Base-by-base conservation (phyloP, 2,329 filamentous ascomycete species). In the Cryphonectria carpinicola region DNA sequence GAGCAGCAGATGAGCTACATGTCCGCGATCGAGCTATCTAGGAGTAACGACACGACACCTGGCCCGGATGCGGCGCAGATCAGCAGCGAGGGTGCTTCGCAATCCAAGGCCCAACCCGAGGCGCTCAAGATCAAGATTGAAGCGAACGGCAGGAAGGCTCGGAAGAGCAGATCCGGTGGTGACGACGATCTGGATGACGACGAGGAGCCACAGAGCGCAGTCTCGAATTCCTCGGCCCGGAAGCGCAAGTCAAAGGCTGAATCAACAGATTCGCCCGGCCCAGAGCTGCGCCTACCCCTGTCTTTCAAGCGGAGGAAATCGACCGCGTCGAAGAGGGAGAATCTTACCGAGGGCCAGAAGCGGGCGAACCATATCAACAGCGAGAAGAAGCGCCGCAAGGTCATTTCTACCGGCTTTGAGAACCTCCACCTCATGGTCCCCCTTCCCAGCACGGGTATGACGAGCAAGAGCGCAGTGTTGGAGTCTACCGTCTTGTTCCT, bases 321-420 rank as follows among this genome's bases (percentile, higher is more conserved):
- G 1, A 79, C 73, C n/a, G 74, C 66, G n/a, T 54, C 79, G 25
- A 90, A 89, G 75, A 82, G 92, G 37, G 91, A 90, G 77, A 97
- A 97, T 75, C 89, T 96, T 4, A 88, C 90, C 0, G 92, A 95
- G 74, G 90, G 92, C 72, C 92, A 96, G 80, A 96, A 95, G 80
- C 86, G 93, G 62, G 91, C 90, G 76, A 97, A 97, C 75, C 93
- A 97, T 77, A 96, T 97, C 74, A 86, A 90, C 67, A 96, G 93
- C 67, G 94, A 97, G 78, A 93, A 97, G 81, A 97, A 96, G 80
- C 88, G 94, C 46, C 87, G 94, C 64, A 93, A 93, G 37, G 84
- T 94, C 63, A 95, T 95, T 76, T 92, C 94, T 77, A 88, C 92
- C 74, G 93, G 93, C 0, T 97, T 95, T 75, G 92, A 94, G 60